Evolutionary conservation across 1,139 yeast species (phyloP).

Genomic region (Saccharomyces hybrid): DNA sequence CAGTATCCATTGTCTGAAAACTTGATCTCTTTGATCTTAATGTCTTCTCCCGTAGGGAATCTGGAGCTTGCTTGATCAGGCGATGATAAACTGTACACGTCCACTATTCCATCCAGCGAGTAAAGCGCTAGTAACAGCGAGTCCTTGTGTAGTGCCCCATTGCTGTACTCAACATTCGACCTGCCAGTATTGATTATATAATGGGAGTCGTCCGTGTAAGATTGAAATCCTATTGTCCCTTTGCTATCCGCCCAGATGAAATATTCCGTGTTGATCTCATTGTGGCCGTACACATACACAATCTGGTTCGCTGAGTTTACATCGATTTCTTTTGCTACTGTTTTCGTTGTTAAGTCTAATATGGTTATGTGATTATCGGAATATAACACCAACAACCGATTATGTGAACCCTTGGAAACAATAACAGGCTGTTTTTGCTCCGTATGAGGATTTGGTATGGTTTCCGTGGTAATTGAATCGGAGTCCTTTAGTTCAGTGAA

Average conservation of each 20-base stretch:
- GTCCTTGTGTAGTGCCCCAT: conserved; percentile 24
- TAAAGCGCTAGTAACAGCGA: conserved; percentile 23
- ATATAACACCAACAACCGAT: background rate
- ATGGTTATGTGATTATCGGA: background rate
- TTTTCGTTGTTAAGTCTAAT: background rate
- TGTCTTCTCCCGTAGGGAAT: conserved; percentile 12
- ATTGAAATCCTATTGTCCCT: conserved; percentile 7
- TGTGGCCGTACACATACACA: conserved; percentile 4
- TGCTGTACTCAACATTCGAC: background rate
- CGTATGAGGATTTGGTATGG: background rate
- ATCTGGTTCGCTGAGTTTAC: background rate
- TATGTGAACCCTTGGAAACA: background rate
- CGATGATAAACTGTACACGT: conserved; percentile 15
- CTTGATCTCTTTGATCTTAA: conserved; percentile 35
- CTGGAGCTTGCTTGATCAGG: conserved; percentile 14
- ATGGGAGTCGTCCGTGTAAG: background rate
- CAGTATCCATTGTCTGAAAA: conserved; percentile 71
- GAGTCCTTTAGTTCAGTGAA: background rate
- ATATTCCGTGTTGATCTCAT: background rate
- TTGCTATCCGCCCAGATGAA: conserved; percentile 7
- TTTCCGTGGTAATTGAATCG: background rate
- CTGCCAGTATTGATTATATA: background rate
- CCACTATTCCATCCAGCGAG: conserved; percentile 7
- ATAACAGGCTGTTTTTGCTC: background rate
- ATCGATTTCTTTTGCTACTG: conserved; percentile 5